These are phyloP conservation scores for Aaosphaeria pasadenensis DNA, from an alignment of 2,329 filamentous ascomycete genomes.

Conservation along the genomic window DNA sequence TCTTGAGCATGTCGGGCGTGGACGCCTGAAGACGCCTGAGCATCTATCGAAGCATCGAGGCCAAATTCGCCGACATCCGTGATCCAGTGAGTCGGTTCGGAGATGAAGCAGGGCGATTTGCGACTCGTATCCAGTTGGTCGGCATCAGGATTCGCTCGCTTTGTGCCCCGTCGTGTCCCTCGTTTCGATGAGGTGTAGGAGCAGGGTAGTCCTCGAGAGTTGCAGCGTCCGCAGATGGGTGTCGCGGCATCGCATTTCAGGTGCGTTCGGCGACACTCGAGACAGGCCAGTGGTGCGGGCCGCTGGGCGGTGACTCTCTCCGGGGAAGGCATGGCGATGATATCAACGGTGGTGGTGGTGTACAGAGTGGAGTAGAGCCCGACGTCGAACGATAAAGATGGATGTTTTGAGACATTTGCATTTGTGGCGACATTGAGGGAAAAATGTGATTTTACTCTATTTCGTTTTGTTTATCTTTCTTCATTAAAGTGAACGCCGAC, in stretches of 20 bases:
- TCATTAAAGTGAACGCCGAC: too few species aligned
- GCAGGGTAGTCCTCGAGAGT: constrained; percentile 36
- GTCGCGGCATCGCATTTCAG: constrained; percentile 48
- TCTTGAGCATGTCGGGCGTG: not conserved
- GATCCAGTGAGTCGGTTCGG: constrained; percentile 15
- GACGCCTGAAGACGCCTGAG: not conserved
- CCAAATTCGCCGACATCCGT: not conserved
- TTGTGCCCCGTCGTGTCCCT: constrained; percentile 36
- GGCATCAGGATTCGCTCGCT: constrained; percentile 6
- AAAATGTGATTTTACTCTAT: too few species aligned
- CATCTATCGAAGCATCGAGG: not conserved
- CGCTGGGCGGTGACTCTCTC: not conserved
- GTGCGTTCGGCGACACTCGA: constrained; percentile 47
- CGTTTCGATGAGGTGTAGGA: constrained; percentile 46
- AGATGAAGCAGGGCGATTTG: constrained; percentile 1
- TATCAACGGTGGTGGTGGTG: too few species aligned
- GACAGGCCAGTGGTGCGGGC: constrained; percentile 40
- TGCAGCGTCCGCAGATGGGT: constrained; percentile 44
- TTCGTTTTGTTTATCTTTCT: too few species aligned
- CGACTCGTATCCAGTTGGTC: constrained; percentile 11
- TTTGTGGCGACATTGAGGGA: too few species aligned
- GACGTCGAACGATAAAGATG: too few species aligned
- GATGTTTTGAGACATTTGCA: too few species aligned
- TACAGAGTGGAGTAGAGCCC: too few species aligned
- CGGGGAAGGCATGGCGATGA: too few species aligned